phyloP scores from a whole-genome alignment of 1,284 basidiomycete genomes.

The Coniferiporia weirii region DNA sequence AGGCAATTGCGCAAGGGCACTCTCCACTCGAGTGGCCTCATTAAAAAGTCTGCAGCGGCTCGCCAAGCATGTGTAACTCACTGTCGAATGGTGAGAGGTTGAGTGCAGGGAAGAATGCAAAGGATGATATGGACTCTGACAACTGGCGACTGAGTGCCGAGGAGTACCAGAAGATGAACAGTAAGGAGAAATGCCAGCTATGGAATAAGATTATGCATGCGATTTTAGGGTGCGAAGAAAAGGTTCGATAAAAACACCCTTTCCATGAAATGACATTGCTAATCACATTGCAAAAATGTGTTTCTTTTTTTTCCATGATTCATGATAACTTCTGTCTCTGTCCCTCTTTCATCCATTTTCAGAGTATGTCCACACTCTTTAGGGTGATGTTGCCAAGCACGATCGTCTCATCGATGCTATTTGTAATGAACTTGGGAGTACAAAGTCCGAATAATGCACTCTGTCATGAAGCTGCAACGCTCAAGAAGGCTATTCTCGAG shows the following conservation, averaged over 20 bases:
- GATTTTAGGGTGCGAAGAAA: constrained; percentile 94
- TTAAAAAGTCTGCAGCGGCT: constrained; percentile 44
- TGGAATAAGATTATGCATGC: constrained; percentile 94
- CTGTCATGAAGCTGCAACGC: constrained; percentile 74
- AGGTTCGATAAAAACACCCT: constrained; percentile 39
- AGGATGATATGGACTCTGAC: constrained; percentile 52
- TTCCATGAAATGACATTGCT: no score
- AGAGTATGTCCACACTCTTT: constrained; percentile 93
- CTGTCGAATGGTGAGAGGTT: constrained; percentile 18
- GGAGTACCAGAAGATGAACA: constrained; percentile 92
- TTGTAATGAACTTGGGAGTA: constrained; percentile 76
- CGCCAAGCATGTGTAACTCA: constrained; percentile 33
- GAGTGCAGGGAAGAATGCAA: constrained; percentile 24
- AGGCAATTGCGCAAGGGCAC: constrained; percentile 62
- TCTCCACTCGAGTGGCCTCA: constrained; percentile 65
- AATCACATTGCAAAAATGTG: constrained; percentile 16
- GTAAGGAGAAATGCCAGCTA: constrained; percentile 94
- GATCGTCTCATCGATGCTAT: constrained; percentile 89
- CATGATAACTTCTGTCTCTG: no score
- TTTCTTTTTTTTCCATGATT: not conserved
- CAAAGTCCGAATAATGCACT: constrained; percentile 79
- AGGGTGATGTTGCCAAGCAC: constrained; percentile 89
- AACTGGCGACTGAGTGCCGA: constrained; percentile 85
- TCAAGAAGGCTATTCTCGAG: constrained; percentile 78
- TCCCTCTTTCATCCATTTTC: not conserved